Evolutionary conservation across 2,329 filamentous ascomycete species (phyloP).

Genomic region (Aspergillus transmontanensis): DNA sequence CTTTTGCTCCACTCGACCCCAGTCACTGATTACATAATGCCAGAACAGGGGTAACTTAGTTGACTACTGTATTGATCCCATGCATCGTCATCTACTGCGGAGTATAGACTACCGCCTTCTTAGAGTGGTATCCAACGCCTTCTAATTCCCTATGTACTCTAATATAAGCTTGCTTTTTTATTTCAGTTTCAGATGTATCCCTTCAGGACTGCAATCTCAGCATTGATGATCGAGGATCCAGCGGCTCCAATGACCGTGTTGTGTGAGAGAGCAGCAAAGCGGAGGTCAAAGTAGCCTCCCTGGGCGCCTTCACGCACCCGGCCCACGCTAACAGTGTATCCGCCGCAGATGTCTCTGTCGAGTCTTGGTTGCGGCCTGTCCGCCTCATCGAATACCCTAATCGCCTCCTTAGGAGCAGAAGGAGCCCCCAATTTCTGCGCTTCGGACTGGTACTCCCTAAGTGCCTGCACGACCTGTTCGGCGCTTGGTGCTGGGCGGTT

Average conservation of each 20-base stretch:
- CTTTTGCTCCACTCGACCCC: neutral
- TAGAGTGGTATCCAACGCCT: neutral
- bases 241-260: slow-evolving; percentile 92
- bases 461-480: slow-evolving; percentile 74
- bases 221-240: slow-evolving; percentile 93
- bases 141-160: slow-evolving; percentile 12
- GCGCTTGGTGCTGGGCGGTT: slow-evolving; percentile 72
- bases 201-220: slow-evolving; percentile 88
- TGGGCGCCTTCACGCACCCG: slow-evolving; percentile 78
- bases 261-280: slow-evolving; percentile 92
- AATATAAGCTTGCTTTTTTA: slow-evolving; percentile 7
- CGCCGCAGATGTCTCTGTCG: slow-evolving; percentile 80
- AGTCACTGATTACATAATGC: slow-evolving; percentile 9
- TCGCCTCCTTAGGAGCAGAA: slow-evolving; percentile 78
- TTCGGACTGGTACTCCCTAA: slow-evolving; percentile 80
- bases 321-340: slow-evolving; percentile 90
- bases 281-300: slow-evolving; percentile 87
- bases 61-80: no score
- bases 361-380: slow-evolving; percentile 90
- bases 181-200: slow-evolving; percentile 66
- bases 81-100: neutral
- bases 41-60: neutral
- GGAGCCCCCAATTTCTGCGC: slow-evolving; percentile 82
- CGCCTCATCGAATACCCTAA: slow-evolving; percentile 84
- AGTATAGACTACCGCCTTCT: neutral